A percentile compares a stretch with the other conserved stretches of the same genome.
These are phyloP conservation scores for Astragalus glycyphyllos DNA, from an alignment of 306 rosid genomes.

Conservation along the genomic window DNA sequence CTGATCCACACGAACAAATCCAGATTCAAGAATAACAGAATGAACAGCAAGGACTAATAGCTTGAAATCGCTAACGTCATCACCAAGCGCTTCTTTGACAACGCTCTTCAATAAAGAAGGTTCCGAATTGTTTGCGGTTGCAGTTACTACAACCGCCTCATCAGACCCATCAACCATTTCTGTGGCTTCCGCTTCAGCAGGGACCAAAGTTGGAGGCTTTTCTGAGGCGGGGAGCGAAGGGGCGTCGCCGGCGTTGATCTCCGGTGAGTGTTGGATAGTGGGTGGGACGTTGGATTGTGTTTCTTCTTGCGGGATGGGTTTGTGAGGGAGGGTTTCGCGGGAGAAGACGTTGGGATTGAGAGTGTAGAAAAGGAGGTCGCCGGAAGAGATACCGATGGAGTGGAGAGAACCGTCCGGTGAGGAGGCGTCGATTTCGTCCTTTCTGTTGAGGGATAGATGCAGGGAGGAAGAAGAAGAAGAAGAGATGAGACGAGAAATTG, in stretches of 20 bases:
- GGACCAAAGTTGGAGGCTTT: constrained; percentile 22
- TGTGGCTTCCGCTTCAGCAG: constrained; percentile 20
- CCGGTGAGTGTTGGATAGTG: constrained; percentile 22
- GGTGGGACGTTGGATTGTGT: constrained; percentile 9
- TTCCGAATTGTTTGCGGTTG: constrained; percentile 44
- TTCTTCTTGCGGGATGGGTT: constrained; percentile 25
- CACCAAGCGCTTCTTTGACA: constrained; percentile 51
- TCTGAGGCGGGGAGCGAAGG: constrained; percentile 8
- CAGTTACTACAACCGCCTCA: constrained; percentile 13
- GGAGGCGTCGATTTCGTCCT: constrained; percentile 65
- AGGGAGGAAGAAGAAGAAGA: constrained; percentile 49
- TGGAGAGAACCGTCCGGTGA: constrained; percentile 52
- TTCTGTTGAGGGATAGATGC: constrained; percentile 75
- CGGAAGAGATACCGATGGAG: constrained; percentile 65
- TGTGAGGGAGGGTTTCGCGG: constrained; percentile 42
- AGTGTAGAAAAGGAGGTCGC: constrained; percentile 82
- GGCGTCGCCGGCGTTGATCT: neutral
- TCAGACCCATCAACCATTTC: constrained; percentile 52
- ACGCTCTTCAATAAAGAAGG: constrained; percentile 61
- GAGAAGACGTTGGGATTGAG: constrained; percentile 49
- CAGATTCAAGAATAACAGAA: constrained; percentile 74
- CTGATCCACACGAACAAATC: constrained; percentile 58
- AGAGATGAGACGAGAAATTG: constrained; percentile 48
- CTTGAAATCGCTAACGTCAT: constrained; percentile 51
- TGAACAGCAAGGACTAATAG: constrained; percentile 63